Evolutionary conservation across 2,329 filamentous ascomycete species (phyloP), one percentile per base, ranked within the genome.

Genomic region (Magnaporthiopsis poae): DNA sequence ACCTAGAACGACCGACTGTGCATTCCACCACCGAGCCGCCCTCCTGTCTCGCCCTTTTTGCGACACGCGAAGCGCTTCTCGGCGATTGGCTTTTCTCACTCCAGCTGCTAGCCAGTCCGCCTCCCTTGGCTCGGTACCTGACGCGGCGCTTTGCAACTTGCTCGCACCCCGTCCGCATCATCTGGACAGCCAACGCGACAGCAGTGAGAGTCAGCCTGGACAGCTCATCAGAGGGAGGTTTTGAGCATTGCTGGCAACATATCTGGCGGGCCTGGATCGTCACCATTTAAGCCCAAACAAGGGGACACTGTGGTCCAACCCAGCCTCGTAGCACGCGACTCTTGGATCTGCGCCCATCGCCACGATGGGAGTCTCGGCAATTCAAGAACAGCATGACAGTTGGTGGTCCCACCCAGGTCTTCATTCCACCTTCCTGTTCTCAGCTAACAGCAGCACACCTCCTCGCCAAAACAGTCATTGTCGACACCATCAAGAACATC

Each of bases 341-440:
- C 36, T 31, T 27, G 21, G 33, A 31, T 11, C 60, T 35, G 56
- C 52, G 69, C 70, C 68, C 69, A 68, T 69, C 76, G 76, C 78
- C 82, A 88, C 77, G 73, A 96, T 96, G 92, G 89, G 87, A 73
- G 82, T 90, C 78, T 96, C 92, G 70, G 86, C 93, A 73, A 89
- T 96, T 74, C 88, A 92, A 75, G 88, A 92, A 74, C 92, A 96
- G 82, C 89, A 88, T 73, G 88, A 91, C 70, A 82, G 90, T 91
- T 78, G 77, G 85, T 66, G 56, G 31, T 33, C n/a, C 52, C 56
- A 64, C 35, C 9, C 29, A 25, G 27, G 11, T 33, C 25, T 56
- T 36, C 60, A 66, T 35, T 46, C 60, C 66, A 11, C 46, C 9
- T 7, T 11, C n/a, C 46, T 25, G 46, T 11, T 4, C 46, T 11